Conservation (phyloP, 352 stramenopile genomes). For the Pythium phragmiticola region DNA sequence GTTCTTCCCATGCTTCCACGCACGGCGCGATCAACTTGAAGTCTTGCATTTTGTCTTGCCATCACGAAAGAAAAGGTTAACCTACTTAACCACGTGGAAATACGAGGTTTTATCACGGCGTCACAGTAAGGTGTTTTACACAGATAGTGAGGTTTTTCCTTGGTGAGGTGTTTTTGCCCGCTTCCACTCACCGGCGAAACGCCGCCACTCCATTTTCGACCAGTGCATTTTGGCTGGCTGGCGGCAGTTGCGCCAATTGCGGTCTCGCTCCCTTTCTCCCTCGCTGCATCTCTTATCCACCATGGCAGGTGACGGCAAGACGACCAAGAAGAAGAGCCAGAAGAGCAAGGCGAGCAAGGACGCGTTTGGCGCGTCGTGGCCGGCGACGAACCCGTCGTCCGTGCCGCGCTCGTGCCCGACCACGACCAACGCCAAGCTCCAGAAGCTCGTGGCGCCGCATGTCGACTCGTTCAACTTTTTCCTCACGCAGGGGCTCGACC, state of each 20-base stretch:
- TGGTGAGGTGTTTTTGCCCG: constrained; percentile 15
- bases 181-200: constrained; percentile 28
- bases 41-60: not conserved
- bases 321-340: constrained; percentile 39
- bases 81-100: no score
- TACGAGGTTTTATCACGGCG: no score
- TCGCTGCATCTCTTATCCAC: no score
- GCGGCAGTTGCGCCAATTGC: constrained; percentile 3
- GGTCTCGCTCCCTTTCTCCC: not conserved
- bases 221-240: constrained; percentile 20
- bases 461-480: constrained; percentile 99
- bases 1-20: not conserved
- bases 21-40: no score
- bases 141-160: not conserved
- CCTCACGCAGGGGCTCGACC: constrained; percentile 91
- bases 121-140: not conserved
- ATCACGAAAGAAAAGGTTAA: no score
- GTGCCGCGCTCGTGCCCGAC: constrained; percentile 65
- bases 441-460: constrained; percentile 94
- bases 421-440: constrained; percentile 78
- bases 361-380: constrained; percentile 64
- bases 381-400: constrained; percentile 80
- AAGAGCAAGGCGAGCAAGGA: constrained; percentile 31
- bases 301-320: constrained; percentile 48
- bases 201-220: constrained; percentile 14